Conservation (phyloP, 179 eudicot genomes). For the Silene vulgaris region DNA sequence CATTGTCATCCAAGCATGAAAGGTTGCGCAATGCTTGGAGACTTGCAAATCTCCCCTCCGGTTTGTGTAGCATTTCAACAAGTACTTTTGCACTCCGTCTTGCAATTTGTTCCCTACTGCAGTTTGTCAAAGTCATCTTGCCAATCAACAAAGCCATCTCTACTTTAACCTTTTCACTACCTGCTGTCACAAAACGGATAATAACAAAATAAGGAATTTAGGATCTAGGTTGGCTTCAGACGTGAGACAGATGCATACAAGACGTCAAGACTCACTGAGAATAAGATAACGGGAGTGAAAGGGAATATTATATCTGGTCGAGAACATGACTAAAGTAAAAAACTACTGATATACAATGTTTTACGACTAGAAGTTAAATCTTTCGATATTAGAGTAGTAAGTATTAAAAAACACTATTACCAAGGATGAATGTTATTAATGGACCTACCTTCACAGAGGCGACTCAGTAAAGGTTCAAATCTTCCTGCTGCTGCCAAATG, state of each 20-base stretch:
- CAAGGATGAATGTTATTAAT: background rate
- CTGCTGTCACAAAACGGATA: constrained; percentile 30
- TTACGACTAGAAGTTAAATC: background rate
- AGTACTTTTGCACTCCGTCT: constrained; percentile 46
- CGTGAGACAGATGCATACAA: too few species aligned
- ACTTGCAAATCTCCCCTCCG: constrained; percentile 42
- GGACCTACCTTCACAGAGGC: constrained; percentile 50
- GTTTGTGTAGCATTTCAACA: constrained; percentile 43
- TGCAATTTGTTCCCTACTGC: constrained; percentile 54
- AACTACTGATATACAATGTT: background rate
- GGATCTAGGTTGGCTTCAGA: background rate
- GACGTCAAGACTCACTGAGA: background rate
- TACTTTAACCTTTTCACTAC: constrained; percentile 38
- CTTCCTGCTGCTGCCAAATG: constrained; percentile 62
- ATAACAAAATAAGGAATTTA: too few species aligned
- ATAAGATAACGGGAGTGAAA: background rate
- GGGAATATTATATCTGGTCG: background rate
- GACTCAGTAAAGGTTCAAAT: constrained; percentile 51
- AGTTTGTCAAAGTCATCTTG: constrained; percentile 53
- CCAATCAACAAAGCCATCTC: constrained; percentile 58
- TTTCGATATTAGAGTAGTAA: background rate
- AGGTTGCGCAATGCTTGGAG: constrained; percentile 51
- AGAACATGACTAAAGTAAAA: background rate
- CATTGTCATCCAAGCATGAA: constrained; percentile 58
- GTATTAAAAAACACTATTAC: background rate